Evolutionary conservation across 2,329 filamentous ascomycete species (phyloP).

Genomic region (Phialophora chinensis): DNA sequence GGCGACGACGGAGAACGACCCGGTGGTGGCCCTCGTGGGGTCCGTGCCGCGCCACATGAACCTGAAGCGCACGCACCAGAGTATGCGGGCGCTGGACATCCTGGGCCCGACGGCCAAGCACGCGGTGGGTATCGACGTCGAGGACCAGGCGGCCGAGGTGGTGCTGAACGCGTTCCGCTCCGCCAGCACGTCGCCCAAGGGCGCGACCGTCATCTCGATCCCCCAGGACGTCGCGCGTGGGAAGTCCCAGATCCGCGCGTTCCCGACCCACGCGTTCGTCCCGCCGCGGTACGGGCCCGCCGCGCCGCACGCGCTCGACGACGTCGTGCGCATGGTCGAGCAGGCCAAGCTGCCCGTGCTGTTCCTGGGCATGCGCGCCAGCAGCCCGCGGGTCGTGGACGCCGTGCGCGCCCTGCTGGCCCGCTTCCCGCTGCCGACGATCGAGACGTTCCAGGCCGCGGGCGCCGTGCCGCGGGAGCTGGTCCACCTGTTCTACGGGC

Average conservation of each 20-base stretch:
- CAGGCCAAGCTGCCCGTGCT: conserved; percentile 51
- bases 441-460: conserved; percentile 60
- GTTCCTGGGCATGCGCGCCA: conserved; percentile 55
- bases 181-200: conserved; percentile 51
- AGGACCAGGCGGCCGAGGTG: conserved; percentile 57
- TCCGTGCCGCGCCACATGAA: conserved; percentile 53
- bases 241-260: conserved; percentile 49
- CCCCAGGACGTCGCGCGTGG: conserved; percentile 54
- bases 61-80: conserved; percentile 56
- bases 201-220: conserved; percentile 52
- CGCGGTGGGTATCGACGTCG: conserved; percentile 51
- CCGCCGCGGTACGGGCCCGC: conserved; percentile 52
- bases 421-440: conserved; percentile 52
- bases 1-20: conserved; percentile 56
- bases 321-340: conserved; percentile 46
- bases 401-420: conserved; percentile 52
- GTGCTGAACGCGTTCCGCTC: conserved; percentile 55
- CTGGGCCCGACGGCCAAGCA: conserved; percentile 54
- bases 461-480: conserved; percentile 54
- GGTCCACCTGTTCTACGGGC: conserved; percentile 53
- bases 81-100: conserved; percentile 53
- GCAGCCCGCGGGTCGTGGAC: conserved; percentile 49
- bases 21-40: conserved; percentile 57
- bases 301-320: conserved; percentile 42
- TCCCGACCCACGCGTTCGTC: conserved; percentile 48